Evolutionary conservation across 306 rosid genomes (phyloP).

Genomic region (Adenanthera pavonina): DNA sequence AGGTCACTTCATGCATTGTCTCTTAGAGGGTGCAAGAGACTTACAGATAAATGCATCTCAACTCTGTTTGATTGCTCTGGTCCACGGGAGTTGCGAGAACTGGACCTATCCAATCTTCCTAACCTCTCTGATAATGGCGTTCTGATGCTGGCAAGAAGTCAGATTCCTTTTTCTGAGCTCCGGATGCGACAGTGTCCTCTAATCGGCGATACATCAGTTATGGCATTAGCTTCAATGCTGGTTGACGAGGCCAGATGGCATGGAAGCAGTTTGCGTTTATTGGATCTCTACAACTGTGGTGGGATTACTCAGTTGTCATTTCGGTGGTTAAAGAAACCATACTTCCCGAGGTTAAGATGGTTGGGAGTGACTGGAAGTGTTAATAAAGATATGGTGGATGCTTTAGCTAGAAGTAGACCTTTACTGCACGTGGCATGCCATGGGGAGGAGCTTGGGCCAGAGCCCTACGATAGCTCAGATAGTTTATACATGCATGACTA

Average conservation of each 20-base stretch:
- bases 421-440: constrained; percentile 80
- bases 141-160: constrained; percentile 64
- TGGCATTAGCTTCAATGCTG: constrained; percentile 94
- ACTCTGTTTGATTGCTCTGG: constrained; percentile 72
- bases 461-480: constrained; percentile 66
- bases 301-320: constrained; percentile 81
- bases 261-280: constrained; percentile 70
- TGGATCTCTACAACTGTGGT: constrained; percentile 90
- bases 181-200: constrained; percentile 87
- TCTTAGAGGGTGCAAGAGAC: constrained; percentile 89
- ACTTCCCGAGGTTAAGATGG: constrained; percentile 93
- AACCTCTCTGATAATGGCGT: constrained; percentile 80
- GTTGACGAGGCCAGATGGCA: constrained; percentile 72
- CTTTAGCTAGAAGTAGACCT: constrained; percentile 79
- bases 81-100: constrained; percentile 61
- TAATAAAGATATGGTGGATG: constrained; percentile 84
- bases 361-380: constrained; percentile 87
- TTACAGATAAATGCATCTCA: constrained; percentile 84
- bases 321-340: constrained; percentile 89
- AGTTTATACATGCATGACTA: constrained; percentile 61
- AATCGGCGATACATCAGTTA: constrained; percentile 78
- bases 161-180: constrained; percentile 68
- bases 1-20: constrained; percentile 70
- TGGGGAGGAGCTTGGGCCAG: constrained; percentile 86
- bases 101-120: constrained; percentile 91